A percentile compares a stretch with the other conserved stretches of the same genome.
Conservation (phyloP, 177 flowering plant species). For the Telopea speciosissima region DNA sequence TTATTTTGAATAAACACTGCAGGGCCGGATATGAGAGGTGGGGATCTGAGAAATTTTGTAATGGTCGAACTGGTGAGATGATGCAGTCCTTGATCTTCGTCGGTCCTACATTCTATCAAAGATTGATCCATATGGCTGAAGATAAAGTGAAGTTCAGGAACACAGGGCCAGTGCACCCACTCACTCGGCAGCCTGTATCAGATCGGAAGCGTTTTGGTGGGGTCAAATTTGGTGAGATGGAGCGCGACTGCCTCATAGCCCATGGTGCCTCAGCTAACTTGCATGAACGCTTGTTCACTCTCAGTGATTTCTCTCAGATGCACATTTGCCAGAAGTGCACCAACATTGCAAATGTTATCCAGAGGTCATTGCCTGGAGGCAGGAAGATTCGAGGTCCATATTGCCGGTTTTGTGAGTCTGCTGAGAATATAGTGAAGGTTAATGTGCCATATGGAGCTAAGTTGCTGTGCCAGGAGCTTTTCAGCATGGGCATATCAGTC, state of each 20-base stretch:
- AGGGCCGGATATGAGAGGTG: slow-evolving; percentile 84
- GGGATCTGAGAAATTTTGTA: slow-evolving; percentile 76
- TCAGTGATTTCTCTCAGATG: slow-evolving; percentile 91
- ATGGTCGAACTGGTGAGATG: slow-evolving; percentile 81
- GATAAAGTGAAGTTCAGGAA: slow-evolving; percentile 94
- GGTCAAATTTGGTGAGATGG: slow-evolving; percentile 98
- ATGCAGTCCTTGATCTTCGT: slow-evolving; percentile 60
- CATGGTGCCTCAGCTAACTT: slow-evolving; percentile 94
- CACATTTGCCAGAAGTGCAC: slow-evolving; percentile 65
- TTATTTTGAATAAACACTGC: slow-evolving; percentile 9
- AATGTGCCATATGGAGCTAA: slow-evolving; percentile 93
- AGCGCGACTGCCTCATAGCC: slow-evolving; percentile 89
- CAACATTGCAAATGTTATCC: slow-evolving; percentile 60
- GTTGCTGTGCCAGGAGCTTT: slow-evolving; percentile 67
- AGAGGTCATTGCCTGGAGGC: slow-evolving; percentile 56
- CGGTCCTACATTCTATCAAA: slow-evolving; percentile 94
- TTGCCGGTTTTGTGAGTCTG: slow-evolving; percentile 67
- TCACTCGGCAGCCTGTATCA: slow-evolving; percentile 90
- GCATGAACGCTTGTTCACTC: slow-evolving; percentile 83
- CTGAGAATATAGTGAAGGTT: slow-evolving; percentile 58
- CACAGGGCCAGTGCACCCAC: slow-evolving; percentile 96
- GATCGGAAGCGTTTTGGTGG: slow-evolving; percentile 95
- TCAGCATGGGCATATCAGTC: slow-evolving; percentile 67
- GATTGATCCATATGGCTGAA: slow-evolving; percentile 89
- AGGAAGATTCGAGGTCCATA: slow-evolving; percentile 74